Percentiles rank a stretch among this genome's conserved stretches.
These are phyloP conservation scores for Pouteria campechiana DNA, from an alignment of 179 eudicot genomes.

Conservation along the genomic window DNA sequence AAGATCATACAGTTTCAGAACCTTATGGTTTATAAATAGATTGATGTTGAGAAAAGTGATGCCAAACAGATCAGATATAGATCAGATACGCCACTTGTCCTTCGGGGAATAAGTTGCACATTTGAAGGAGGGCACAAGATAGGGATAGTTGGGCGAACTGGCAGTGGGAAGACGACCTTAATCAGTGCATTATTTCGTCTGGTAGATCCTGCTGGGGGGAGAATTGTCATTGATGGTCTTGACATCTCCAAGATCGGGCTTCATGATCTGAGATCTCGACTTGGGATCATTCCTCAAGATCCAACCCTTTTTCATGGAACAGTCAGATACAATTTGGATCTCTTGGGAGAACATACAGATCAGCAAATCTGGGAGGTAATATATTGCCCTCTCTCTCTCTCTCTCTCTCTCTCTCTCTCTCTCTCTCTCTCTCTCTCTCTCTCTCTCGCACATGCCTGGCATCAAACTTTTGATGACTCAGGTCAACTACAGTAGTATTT, in stretches of 20 bases:
- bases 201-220: slow-evolving; percentile 39
- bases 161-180: slow-evolving; percentile 49
- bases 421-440: no score
- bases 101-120: slow-evolving; percentile 31
- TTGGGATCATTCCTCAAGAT: slow-evolving; percentile 54
- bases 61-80: slow-evolving; percentile 27
- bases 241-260: slow-evolving; percentile 33
- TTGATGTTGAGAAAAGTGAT: background rate
- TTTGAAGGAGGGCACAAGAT: slow-evolving; percentile 38
- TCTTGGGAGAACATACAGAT: slow-evolving; percentile 38
- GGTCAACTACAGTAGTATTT: no score
- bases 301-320: slow-evolving; percentile 48
- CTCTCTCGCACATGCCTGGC: no score
- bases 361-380: slow-evolving; percentile 45
- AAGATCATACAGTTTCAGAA: no score
- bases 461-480: no score
- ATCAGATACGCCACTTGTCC: slow-evolving; percentile 33
- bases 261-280: slow-evolving; percentile 40
- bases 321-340: slow-evolving; percentile 46
- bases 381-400: background rate
- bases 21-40: background rate
- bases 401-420: no score
- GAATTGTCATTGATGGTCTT: slow-evolving; percentile 27
- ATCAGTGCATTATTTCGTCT: slow-evolving; percentile 41
- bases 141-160: slow-evolving; percentile 51